phyloP scores from a whole-genome alignment of 495 filamentous ascomycete genomes.

The Aspergillus saccharolyticus region DNA sequence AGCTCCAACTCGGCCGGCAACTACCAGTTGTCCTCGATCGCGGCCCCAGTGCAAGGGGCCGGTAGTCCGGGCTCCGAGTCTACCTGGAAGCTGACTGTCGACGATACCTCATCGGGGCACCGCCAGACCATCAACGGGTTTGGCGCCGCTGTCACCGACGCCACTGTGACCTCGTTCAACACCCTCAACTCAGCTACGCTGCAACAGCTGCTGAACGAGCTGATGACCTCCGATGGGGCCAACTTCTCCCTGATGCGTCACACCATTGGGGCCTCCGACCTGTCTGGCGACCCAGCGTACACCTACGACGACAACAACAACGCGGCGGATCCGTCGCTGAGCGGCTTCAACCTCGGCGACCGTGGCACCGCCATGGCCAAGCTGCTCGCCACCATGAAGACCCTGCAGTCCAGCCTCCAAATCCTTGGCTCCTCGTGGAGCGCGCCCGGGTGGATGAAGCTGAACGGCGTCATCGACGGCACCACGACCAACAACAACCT shows the following conservation, averaged over 20 bases:
- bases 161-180: constrained; percentile 49
- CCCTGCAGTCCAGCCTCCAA: constrained; percentile 34
- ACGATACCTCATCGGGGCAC: constrained; percentile 43
- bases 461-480: constrained; percentile 46
- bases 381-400: constrained; percentile 25
- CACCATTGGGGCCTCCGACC: constrained; percentile 50
- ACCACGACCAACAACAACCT: constrained; percentile 47
- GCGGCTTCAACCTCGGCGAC: constrained; percentile 43
- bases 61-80: constrained; percentile 37
- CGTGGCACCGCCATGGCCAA: constrained; percentile 49
- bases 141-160: constrained; percentile 52
- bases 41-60: constrained; percentile 38
- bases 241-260: constrained; percentile 49
- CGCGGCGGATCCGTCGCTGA: constrained; percentile 34
- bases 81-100: constrained; percentile 45
- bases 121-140: constrained; percentile 51
- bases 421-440: constrained; percentile 52
- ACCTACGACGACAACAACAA: constrained; percentile 48
- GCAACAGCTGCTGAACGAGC: constrained; percentile 39
- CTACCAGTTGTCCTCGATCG: constrained; percentile 38
- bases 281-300: constrained; percentile 44
- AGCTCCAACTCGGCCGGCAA: constrained; percentile 42
- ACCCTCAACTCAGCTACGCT: constrained; percentile 32
- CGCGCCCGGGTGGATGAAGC: constrained; percentile 55
- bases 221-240: constrained; percentile 44